Percentiles rank a stretch among this genome's conserved stretches.
phyloP scores from a whole-genome alignment of 257 asterid genomes.

The Asclepias syriaca region DNA sequence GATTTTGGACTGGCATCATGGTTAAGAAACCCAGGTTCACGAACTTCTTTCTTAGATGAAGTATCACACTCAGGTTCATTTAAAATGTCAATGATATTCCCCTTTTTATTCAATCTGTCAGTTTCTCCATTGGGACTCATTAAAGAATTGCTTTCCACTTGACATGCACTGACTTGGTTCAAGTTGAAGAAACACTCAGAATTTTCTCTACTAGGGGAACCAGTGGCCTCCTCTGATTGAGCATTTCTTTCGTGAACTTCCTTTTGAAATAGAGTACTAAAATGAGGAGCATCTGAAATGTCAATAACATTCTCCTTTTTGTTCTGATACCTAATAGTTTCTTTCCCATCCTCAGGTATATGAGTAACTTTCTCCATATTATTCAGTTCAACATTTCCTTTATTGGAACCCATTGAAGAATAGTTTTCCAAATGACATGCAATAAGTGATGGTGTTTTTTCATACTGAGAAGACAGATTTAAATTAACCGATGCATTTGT shows the following conservation, averaged over 20 bases:
- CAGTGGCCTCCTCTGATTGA: neutral
- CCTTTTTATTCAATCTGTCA: neutral
- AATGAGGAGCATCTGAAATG: neutral
- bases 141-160: neutral
- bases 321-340: neutral
- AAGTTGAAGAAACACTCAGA: neutral
- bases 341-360: neutral
- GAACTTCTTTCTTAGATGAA: neutral
- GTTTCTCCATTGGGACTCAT: neutral
- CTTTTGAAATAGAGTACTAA: neutral
- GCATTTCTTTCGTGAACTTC: neutral
- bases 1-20: neutral
- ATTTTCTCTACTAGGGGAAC: neutral
- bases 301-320: neutral
- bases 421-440: neutral
- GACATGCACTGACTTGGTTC: neutral
- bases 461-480: neutral
- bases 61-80: neutral
- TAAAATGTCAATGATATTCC: neutral
- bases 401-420: neutral
- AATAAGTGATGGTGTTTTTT: neutral
- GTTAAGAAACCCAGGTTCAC: neutral
- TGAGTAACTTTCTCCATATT: neutral
- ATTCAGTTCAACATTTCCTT: neutral
- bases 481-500: slow-evolving; percentile 7